These are phyloP conservation scores for Tubosaeta brunneosetosa DNA, from an alignment of 768 basidiomycete genomes.

Conservation along the genomic window DNA sequence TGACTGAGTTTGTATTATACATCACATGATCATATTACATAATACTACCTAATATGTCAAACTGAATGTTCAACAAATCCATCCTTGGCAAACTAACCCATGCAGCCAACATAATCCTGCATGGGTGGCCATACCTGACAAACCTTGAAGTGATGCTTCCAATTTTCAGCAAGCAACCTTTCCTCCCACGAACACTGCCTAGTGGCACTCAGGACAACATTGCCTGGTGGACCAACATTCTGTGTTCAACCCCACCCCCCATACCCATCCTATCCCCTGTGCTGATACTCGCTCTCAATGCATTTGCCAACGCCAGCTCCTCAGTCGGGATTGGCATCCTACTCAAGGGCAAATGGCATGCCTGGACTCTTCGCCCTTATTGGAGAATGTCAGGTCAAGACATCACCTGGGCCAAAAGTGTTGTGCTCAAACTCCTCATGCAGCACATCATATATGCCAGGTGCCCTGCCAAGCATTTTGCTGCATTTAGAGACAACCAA, in stretches of 20 bases:
- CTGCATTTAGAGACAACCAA: no score
- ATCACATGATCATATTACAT: no score
- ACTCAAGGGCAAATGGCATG: neutral
- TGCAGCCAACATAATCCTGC: neutral
- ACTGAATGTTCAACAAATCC: no score
- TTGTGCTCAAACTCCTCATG: neutral
- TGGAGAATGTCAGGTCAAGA: neutral
- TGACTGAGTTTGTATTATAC: no score
- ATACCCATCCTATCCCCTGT: no score
- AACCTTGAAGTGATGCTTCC: neutral
- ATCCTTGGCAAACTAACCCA: neutral
- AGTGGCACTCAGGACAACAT: conserved; percentile 3
- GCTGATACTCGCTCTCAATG: neutral
- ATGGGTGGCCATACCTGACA: neutral
- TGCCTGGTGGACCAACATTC: no score
- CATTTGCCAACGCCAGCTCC: neutral
- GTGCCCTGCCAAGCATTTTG: no score
- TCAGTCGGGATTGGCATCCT: neutral
- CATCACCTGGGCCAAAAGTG: neutral
- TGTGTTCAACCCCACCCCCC: neutral
- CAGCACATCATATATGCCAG: no score
- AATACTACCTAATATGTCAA: no score
- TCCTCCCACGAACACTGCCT: neutral
- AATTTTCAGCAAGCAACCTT: neutral
- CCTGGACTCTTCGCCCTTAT: neutral